Conservation (phyloP, 2,329 filamentous ascomycete genomes). For the Rhynchosporium graminicola region DNA sequence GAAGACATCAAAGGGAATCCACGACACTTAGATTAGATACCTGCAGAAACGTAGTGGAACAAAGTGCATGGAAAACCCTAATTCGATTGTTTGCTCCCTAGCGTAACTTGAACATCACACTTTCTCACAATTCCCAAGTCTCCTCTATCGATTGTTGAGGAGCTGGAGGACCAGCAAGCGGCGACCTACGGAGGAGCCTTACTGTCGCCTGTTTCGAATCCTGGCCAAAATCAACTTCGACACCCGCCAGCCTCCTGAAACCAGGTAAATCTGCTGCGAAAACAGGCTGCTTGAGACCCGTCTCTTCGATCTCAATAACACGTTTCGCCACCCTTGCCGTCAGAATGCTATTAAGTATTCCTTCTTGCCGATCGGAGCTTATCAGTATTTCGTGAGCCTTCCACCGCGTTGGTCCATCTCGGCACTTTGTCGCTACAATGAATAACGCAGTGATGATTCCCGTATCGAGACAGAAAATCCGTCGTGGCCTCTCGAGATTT, state of each 20-base stretch:
- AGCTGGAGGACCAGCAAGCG: background rate
- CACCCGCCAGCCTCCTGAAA: conserved; percentile 14
- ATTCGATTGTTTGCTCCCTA: too few species aligned
- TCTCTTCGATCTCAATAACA: conserved; percentile 10
- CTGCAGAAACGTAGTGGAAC: too few species aligned
- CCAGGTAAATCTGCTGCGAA: conserved; percentile 11
- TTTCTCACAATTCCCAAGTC: background rate
- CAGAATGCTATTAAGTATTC: conserved; percentile 13
- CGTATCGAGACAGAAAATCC: conserved; percentile 17
- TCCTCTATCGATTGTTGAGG: background rate
- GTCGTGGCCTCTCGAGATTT: background rate
- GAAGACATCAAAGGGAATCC: too few species aligned
- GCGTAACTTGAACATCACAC: background rate
- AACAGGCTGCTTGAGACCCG: conserved; percentile 16
- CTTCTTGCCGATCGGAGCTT: conserved; percentile 17
- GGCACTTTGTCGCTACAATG: conserved; percentile 12
- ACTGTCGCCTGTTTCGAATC: background rate
- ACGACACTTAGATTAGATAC: too few species aligned
- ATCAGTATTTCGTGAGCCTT: conserved; percentile 10
- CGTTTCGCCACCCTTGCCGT: background rate
- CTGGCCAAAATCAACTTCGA: conserved; percentile 7
- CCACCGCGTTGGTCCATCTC: conserved; percentile 14
- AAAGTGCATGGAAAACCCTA: too few species aligned
- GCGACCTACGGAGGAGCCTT: background rate
- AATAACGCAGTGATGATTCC: conserved; percentile 15